Percentiles rank a stretch among this genome's conserved stretches.
Evolutionary conservation across 495 filamentous ascomycete species (phyloP).

Genomic region (Annulohypoxylon bovei): DNA sequence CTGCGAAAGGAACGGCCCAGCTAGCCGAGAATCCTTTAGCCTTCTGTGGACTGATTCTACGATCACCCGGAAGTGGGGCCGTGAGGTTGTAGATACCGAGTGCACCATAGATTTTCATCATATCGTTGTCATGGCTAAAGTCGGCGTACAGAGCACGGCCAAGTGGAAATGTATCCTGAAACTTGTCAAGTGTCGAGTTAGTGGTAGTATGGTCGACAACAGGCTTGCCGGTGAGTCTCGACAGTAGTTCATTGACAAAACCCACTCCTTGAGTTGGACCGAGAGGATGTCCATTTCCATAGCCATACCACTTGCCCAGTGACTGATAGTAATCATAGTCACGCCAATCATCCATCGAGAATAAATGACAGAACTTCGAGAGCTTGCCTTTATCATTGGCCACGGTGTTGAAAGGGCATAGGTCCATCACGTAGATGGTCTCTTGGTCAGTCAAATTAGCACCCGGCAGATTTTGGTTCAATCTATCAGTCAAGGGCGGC

Average conservation of each 20-base stretch:
- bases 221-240: slow-evolving; percentile 72
- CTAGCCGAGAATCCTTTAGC: slow-evolving; percentile 68
- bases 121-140: slow-evolving; percentile 89
- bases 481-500: slow-evolving; percentile 66
- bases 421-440: slow-evolving; percentile 78
- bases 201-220: slow-evolving; percentile 76
- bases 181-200: slow-evolving; percentile 75
- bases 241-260: slow-evolving; percentile 84
- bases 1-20: slow-evolving; percentile 84
- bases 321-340: slow-evolving; percentile 80
- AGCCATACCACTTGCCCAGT: slow-evolving; percentile 83
- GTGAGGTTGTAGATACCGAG: slow-evolving; percentile 77
- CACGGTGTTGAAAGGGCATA: slow-evolving; percentile 84
- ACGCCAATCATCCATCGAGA: slow-evolving; percentile 73
- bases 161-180: slow-evolving; percentile 73
- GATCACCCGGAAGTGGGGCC: slow-evolving; percentile 56
- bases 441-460: slow-evolving; percentile 67
- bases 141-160: slow-evolving; percentile 76
- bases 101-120: slow-evolving; percentile 76
- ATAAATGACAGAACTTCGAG: slow-evolving; percentile 77
- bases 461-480: slow-evolving; percentile 70
- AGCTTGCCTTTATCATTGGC: slow-evolving; percentile 53
- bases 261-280: slow-evolving; percentile 85
- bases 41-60: slow-evolving; percentile 52
- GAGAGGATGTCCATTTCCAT: slow-evolving; percentile 75